Base-by-base conservation (phyloP, 495 filamentous ascomycete genomes). In the Penicillium alfredii region DNA sequence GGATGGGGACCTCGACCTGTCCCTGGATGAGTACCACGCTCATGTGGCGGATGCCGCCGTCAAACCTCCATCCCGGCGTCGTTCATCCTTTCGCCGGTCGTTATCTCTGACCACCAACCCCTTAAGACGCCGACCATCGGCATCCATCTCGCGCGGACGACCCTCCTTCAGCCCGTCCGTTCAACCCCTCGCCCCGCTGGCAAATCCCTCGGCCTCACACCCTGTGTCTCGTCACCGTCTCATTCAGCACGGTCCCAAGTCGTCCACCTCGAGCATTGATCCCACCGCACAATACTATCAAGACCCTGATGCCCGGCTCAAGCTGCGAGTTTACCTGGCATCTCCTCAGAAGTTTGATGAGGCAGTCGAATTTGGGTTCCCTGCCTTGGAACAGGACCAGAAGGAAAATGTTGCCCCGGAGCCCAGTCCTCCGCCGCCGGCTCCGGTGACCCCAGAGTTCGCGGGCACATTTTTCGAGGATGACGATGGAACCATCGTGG, bases 311-410 rank as follows among this genome's bases (percentile, higher is more conserved):
- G 86, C 88, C 23, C 77, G 90, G 23, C 62, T 89, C 31, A 94
- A 90, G 55, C 64, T 96, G 8, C 81, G 87, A 3, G 80, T 88
- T n/a, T 94, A 88, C 45, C 72, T 94, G 3, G 83, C 84, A 11
- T 96, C 90, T 2, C 84, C 88, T 6, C 86, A 94, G 44, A 94
- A 94, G 55, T 94, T 96, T 41, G 92, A 97, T 51, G 89, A 96
- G 64, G 88, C 86, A 1, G 74, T 95, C 35, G 86, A 92, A 53
- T 94, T 92, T 62, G 89, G 90, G 4, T 95, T 96, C 45, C 88
- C 88, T 0, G 79, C 85, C 4, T 35, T 67, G 30, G 61, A 66
- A 5, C 39, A 47, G 19, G 11, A 73, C 62, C 54, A 53, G 29
- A 62, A 51, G 20, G 60, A 63, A n/a, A 55, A 52, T 8, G 33